These are phyloP conservation scores for Salvia splendens DNA, from an alignment of 257 asterid genomes.

Conservation along the genomic window DNA sequence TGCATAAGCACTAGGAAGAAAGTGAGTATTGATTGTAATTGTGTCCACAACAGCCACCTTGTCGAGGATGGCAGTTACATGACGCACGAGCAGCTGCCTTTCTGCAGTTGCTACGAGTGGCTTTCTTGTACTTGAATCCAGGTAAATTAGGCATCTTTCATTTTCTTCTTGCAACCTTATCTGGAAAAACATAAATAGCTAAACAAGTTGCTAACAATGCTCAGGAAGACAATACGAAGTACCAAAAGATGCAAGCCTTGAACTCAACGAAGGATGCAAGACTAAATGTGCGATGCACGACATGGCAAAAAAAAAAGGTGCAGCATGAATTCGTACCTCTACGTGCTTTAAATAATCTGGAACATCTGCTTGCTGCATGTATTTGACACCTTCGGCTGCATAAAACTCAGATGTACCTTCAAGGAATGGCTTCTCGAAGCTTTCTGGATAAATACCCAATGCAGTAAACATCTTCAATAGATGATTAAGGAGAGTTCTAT, in stretches of 20 bases:
- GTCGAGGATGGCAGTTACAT: slow-evolving; percentile 78
- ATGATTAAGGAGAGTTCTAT: slow-evolving; percentile 95
- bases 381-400: slow-evolving; percentile 93
- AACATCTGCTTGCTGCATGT: slow-evolving; percentile 96
- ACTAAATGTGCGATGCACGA: neutral
- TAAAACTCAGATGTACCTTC: slow-evolving; percentile 91
- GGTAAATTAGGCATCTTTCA: slow-evolving; percentile 83
- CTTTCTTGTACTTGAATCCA: slow-evolving; percentile 79
- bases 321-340: slow-evolving; percentile 57
- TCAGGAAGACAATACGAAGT: slow-evolving; percentile 5
- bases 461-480: slow-evolving; percentile 98
- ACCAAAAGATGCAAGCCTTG: neutral
- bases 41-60: slow-evolving; percentile 52
- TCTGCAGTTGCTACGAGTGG: slow-evolving; percentile 89
- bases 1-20: slow-evolving; percentile 19
- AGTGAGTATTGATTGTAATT: neutral
- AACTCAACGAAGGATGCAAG: slow-evolving; percentile 2
- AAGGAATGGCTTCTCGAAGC: slow-evolving; percentile 96
- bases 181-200: slow-evolving; percentile 44
- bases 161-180: slow-evolving; percentile 94
- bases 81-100: slow-evolving; percentile 80
- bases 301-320: slow-evolving; percentile 11
- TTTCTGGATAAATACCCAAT: slow-evolving; percentile 88
- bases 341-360: slow-evolving; percentile 92
- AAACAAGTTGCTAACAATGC: neutral